These are phyloP conservation scores for Antrodiella citrinella DNA, from an alignment of 768 basidiomycete species.

Conservation along the genomic window DNA sequence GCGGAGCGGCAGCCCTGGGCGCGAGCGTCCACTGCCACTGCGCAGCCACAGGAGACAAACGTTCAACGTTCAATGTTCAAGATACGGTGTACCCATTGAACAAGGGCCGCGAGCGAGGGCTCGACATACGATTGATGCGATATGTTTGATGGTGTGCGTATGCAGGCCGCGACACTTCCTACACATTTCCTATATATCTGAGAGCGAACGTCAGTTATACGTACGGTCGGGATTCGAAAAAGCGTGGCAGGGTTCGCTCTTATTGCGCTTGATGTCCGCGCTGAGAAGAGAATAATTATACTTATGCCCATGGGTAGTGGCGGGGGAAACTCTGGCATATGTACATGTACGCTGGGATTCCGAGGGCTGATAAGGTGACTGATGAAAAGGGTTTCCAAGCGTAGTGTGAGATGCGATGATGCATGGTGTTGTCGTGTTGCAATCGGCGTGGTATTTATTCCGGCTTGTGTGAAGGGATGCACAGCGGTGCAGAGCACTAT, in stretches of 20 bases:
- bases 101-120: too few relatives aligned
- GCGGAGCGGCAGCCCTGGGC: background rate
- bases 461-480: background rate
- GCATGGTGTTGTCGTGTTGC: background rate
- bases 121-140: too few relatives aligned
- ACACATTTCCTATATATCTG: background rate
- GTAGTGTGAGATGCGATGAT: background rate
- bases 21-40: too few relatives aligned
- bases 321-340: background rate
- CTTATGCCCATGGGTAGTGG: background rate
- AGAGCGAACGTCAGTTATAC: background rate
- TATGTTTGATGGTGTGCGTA: too few relatives aligned
- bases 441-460: background rate
- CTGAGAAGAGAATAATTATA: background rate
- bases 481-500: background rate
- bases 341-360: too few relatives aligned
- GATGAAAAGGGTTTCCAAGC: background rate
- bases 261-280: background rate
- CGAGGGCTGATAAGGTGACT: background rate
- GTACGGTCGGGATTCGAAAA: background rate
- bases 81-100: too few relatives aligned
- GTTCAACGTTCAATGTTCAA: too few relatives aligned
- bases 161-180: too few relatives aligned
- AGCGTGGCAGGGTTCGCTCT: background rate
- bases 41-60: too few relatives aligned